These are phyloP conservation scores for Candida smagusa DNA, from an alignment of 1,139 yeast genomes.

Conservation along the genomic window DNA sequence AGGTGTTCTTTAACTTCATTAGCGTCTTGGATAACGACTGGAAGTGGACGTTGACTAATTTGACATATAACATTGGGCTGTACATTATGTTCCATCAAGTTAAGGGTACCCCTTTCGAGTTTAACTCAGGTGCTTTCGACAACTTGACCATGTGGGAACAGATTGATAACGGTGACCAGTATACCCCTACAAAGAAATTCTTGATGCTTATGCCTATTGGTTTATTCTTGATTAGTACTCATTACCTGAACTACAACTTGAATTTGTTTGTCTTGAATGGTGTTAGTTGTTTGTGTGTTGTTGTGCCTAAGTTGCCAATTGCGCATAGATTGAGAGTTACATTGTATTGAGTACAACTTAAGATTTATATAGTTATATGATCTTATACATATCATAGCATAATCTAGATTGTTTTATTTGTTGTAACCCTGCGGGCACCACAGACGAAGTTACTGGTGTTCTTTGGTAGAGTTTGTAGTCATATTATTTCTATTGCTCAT, in stretches of 20 bases:
- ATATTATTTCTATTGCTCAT: too few species aligned
- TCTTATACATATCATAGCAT: too few species aligned
- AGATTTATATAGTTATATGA: too few species aligned
- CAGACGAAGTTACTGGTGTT: too few species aligned
- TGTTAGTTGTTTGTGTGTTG: slow-evolving; percentile 73
- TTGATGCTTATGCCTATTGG: slow-evolving; percentile 87
- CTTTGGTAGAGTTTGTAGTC: too few species aligned
- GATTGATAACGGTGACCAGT: slow-evolving; percentile 94
- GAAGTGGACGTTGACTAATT: slow-evolving; percentile 92
- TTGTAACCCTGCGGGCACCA: too few species aligned
- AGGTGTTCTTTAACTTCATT: slow-evolving; percentile 72
- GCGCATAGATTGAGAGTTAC: slow-evolving; percentile 77
- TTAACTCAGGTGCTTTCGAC: slow-evolving; percentile 95
- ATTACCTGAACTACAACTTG: slow-evolving; percentile 82
- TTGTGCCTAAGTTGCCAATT: slow-evolving; percentile 85
- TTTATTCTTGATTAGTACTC: slow-evolving; percentile 82
- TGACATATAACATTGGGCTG: slow-evolving; percentile 85
- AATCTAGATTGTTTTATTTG: too few species aligned
- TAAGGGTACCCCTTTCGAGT: slow-evolving; percentile 95
- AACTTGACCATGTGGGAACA: slow-evolving; percentile 99
- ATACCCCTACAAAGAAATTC: slow-evolving; percentile 94
- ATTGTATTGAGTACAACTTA: slow-evolving; percentile 22
- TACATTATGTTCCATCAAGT: slow-evolving; percentile 96
- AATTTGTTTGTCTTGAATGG: slow-evolving; percentile 77
- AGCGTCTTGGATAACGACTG: slow-evolving; percentile 72